phyloP scores from a whole-genome alignment of 2,329 filamentous ascomycete species.

The Dactylellina drechsleri region DNA sequence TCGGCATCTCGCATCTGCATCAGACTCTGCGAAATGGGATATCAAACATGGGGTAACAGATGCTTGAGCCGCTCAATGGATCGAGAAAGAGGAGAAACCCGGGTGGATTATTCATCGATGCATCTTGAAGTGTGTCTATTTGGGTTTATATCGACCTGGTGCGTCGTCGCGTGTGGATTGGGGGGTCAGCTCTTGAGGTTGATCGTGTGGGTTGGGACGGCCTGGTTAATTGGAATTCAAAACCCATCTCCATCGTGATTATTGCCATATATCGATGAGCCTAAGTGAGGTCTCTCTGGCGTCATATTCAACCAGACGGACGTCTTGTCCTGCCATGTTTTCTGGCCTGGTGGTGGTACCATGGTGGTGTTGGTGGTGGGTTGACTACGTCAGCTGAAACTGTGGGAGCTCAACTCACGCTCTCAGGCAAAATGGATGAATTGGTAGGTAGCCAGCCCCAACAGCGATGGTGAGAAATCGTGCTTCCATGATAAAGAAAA shows the following conservation, averaged over 20 bases:
- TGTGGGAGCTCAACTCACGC: conserved; percentile 11
- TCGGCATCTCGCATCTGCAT: conserved; percentile 7
- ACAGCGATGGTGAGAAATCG: conserved; percentile 9
- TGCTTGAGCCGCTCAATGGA: conserved; percentile 28
- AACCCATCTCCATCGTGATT: conserved; percentile 7
- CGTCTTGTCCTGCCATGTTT: not conserved
- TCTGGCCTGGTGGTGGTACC: not conserved
- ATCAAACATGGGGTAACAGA: too few relatives aligned
- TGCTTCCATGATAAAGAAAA: conserved; percentile 1
- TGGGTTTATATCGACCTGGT: conserved; percentile 1
- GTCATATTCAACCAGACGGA: conserved; percentile 13
- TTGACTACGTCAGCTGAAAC: too few relatives aligned
- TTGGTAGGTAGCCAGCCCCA: conserved; percentile 10
- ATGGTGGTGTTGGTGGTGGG: conserved; percentile 14
- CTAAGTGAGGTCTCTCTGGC: conserved; percentile 27
- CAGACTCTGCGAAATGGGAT: conserved; percentile 20
- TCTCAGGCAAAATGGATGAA: conserved; percentile 37
- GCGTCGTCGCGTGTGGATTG: conserved; percentile 16
- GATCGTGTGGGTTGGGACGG: conserved; percentile 12
- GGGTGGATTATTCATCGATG: conserved; percentile 1
- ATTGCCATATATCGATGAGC: conserved; percentile 9
- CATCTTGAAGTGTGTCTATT: too few relatives aligned
- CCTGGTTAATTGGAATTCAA: conserved; percentile 40
- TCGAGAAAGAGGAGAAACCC: conserved; percentile 8
- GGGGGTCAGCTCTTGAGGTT: conserved; percentile 15